phyloP scores from a whole-genome alignment of 139 green algal genomes.

The Coccomyxa sp. region DNA sequence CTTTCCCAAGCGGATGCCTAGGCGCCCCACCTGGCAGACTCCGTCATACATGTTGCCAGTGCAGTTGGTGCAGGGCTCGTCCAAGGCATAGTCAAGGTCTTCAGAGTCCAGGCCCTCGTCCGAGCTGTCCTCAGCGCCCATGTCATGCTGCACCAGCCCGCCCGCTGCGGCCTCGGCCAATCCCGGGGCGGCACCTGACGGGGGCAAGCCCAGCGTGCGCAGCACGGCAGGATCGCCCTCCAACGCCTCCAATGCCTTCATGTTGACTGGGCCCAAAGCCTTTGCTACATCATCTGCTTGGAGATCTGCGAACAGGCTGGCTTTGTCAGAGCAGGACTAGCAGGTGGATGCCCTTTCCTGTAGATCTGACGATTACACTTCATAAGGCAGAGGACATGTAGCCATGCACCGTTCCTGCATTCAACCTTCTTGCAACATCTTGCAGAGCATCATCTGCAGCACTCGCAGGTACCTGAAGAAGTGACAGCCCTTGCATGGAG shows the following conservation, averaged over 20 bases:
- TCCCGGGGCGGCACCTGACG: not conserved
- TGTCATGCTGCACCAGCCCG: not conserved
- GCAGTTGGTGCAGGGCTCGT: constrained; percentile 40
- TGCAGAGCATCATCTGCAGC: not conserved
- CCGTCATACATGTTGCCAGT: constrained; percentile 13
- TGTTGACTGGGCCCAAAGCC: constrained; percentile 1
- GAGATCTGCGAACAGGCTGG: too few relatives aligned
- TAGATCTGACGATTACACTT: too few relatives aligned
- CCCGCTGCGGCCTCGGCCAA: not conserved
- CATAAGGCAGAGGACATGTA: too few relatives aligned
- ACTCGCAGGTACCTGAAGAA: not conserved
- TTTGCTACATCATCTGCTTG: not conserved
- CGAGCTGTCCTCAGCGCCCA: not conserved
- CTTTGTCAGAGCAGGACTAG: too few relatives aligned
- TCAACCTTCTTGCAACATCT: not conserved
- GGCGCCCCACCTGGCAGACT: not conserved
- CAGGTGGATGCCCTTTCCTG: too few relatives aligned
- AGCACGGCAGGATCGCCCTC: not conserved
- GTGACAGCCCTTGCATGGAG: not conserved
- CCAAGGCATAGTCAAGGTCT: constrained; percentile 8
- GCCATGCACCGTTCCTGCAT: not conserved
- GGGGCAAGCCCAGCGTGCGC: too few relatives aligned
- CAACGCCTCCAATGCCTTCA: not conserved
- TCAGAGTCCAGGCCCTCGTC: not conserved
- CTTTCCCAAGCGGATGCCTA: not conserved